Evolutionary conservation across 768 basidiomycete species (phyloP).

Genomic region (Suillus discolor): DNA sequence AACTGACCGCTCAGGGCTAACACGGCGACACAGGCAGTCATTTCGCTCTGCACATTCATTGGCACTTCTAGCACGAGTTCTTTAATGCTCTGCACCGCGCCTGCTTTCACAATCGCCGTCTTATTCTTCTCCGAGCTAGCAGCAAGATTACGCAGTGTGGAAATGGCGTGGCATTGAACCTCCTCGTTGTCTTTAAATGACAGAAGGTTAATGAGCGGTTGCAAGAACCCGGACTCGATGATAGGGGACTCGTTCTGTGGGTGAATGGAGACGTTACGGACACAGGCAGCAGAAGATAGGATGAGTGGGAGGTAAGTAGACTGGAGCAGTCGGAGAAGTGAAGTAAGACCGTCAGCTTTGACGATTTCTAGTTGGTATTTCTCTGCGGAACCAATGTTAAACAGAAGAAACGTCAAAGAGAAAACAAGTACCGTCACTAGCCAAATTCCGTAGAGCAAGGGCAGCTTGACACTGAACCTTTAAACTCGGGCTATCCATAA

Average conservation of each 20-base stretch:
- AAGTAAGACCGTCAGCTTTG: constrained; percentile 88
- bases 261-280: constrained; percentile 98
- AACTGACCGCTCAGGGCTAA: constrained; percentile 88
- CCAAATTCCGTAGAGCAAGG: constrained; percentile 92
- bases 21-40: constrained; percentile 99
- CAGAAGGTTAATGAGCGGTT: constrained; percentile 92
- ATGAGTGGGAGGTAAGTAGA: constrained; percentile 98
- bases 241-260: constrained; percentile 99
- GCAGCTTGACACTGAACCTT: constrained; percentile 99
- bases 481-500: constrained; percentile 97
- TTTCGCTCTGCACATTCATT: constrained; percentile 97
- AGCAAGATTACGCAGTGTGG: constrained; percentile 93
- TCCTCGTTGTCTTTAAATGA: constrained; percentile 99
- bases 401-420: constrained; percentile 19
- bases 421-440: constrained; percentile 77
- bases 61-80: constrained; percentile 94
- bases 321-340: constrained; percentile 91
- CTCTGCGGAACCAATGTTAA: constrained; percentile 50
- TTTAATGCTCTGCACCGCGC: constrained; percentile 95
- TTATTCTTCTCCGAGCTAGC: constrained; percentile 99
- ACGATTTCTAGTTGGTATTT: constrained; percentile 99
- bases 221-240: constrained; percentile 96
- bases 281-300: constrained; percentile 96
- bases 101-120: constrained; percentile 95
- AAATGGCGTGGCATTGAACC: constrained; percentile 99